A percentile compares a stretch with the other conserved stretches of the same genome.
phyloP scores from a whole-genome alignment of 1,284 basidiomycete species.

The Papiliotrema nemorosa region DNA sequence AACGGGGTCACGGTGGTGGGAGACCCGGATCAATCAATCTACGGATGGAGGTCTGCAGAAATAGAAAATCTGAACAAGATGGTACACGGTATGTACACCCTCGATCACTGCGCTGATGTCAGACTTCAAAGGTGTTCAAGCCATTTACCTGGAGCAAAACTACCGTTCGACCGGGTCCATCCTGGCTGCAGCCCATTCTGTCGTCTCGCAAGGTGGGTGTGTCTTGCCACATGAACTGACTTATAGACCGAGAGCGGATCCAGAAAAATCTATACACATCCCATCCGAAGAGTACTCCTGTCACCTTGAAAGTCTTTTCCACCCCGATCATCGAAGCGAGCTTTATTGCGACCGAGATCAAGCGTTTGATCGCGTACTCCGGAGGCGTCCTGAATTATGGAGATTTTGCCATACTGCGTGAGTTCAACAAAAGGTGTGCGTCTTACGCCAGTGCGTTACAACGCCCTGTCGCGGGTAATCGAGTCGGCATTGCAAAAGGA shows the following conservation, averaged over 20 bases:
- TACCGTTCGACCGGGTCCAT: conserved; percentile 82
- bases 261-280: conserved; percentile 71
- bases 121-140: conserved; percentile 66
- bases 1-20: conserved; percentile 77
- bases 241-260: conserved; percentile 56
- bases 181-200: conserved; percentile 67
- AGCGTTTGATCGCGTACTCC: conserved; percentile 66
- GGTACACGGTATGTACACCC: conserved; percentile 55
- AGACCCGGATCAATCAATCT: conserved; percentile 90
- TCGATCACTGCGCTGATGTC: background rate
- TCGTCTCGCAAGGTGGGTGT: conserved; percentile 70
- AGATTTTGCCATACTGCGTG: conserved; percentile 76
- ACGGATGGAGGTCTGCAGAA: conserved; percentile 86
- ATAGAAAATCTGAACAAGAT: conserved; percentile 74
- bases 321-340: conserved; percentile 57
- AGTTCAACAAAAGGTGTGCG: conserved; percentile 35
- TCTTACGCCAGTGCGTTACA: conserved; percentile 65
- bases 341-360: conserved; percentile 76
- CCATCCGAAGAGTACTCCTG: conserved; percentile 61
- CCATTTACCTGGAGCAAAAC: conserved; percentile 79
- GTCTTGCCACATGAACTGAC: background rate
- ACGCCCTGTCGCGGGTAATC: conserved; percentile 72
- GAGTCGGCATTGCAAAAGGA: conserved; percentile 74
- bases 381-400: conserved; percentile 69
- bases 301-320: conserved; percentile 51